These are phyloP conservation scores for Aspergillus candidus DNA, from an alignment of 2,329 filamentous ascomycete species.

Conservation along the genomic window DNA sequence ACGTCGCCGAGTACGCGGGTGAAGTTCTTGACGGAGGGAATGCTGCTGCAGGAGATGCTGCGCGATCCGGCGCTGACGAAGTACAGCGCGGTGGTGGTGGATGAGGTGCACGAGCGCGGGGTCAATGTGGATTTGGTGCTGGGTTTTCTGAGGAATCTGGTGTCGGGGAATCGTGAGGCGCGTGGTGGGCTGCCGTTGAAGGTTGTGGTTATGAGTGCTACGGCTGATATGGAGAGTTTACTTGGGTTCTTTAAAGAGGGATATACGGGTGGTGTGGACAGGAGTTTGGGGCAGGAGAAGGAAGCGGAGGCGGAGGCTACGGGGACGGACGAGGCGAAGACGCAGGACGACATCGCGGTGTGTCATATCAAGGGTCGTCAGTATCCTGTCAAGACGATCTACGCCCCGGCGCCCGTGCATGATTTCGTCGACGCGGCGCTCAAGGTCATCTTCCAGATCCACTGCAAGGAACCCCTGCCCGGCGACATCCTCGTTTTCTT, in stretches of 20 bases:
- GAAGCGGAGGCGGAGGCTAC: background rate
- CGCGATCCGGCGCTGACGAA: conserved; percentile 73
- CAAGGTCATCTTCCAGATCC: conserved; percentile 77
- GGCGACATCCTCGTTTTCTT: conserved; percentile 92
- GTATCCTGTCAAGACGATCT: conserved; percentile 72
- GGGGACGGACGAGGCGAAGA: conserved; percentile 5
- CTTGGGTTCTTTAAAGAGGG: conserved; percentile 62
- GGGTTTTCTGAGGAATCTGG: conserved; percentile 77
- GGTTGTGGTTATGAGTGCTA: conserved; percentile 94
- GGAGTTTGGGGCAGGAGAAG: no score
- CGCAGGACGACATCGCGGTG: conserved; percentile 42
- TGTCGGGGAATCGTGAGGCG: conserved; percentile 53
- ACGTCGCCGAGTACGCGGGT: conserved; percentile 75
- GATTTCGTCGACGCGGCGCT: conserved; percentile 79
- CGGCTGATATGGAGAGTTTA: conserved; percentile 77
- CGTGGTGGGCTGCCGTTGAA: conserved; percentile 72
- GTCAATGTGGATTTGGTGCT: conserved; percentile 88
- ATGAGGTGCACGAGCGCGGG: conserved; percentile 95
- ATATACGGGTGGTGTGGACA: conserved; percentile 4
- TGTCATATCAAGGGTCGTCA: conserved; percentile 80
- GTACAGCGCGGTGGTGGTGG: conserved; percentile 87
- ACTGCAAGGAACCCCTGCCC: conserved; percentile 80
- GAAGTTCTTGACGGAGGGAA: conserved; percentile 94
- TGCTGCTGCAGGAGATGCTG: conserved; percentile 89
- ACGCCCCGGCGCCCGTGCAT: conserved; percentile 66